Base-by-base conservation (phyloP, 164 flowering plant genomes). In the Piper betle region DNA sequence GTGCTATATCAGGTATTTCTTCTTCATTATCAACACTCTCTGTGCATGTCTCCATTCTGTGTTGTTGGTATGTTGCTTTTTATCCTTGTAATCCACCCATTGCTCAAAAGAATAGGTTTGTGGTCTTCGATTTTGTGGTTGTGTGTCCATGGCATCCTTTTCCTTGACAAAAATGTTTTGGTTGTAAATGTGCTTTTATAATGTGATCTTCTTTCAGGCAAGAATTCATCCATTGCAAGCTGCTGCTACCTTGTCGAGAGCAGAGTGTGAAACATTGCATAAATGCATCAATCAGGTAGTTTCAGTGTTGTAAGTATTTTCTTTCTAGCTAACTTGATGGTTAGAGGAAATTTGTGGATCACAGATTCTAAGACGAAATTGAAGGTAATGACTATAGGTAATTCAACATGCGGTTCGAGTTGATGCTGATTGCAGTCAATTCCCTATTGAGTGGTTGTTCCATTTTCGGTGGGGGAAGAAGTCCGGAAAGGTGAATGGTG, bases 381-480 rank as follows among this genome's bases (percentile, higher is more conserved):
- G 78, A 68, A 71, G 77, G 61, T 66, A 74, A 71, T 62, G 74
- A 65, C 42, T 87, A 86, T 92, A 92, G 98, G 96, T 89, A 65
- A 72, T 86, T 66, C 73, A 78, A 38, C 74, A 54, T 74, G 87
- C 96, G 6, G 98, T 93, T 80, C 77, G 80, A 81, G 98, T 90
- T 74, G 86, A 90, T 80, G 98, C 94, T 70, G 92, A 87, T 53
- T 66, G 78, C 77, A 74, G 74, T 66, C 73, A 64, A 56, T 93
- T 93, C 78, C 97, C 98, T 67, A 66, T 68, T 74, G 84, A 82
- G 73, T 93, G 96, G 98, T 77, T 93, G 79, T 93, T 93, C 82
- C 97, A 93, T 84, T 83, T 67, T 71, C 93, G 96, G 18, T 93
- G 98, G 98, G 91, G 90, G 63, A 89, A 89, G 79, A 93, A 77